Percentiles rank a stretch among this genome's conserved stretches.
Conservation (phyloP, 139 green algal genomes). For the Pseudopediastrum boryanum region DNA sequence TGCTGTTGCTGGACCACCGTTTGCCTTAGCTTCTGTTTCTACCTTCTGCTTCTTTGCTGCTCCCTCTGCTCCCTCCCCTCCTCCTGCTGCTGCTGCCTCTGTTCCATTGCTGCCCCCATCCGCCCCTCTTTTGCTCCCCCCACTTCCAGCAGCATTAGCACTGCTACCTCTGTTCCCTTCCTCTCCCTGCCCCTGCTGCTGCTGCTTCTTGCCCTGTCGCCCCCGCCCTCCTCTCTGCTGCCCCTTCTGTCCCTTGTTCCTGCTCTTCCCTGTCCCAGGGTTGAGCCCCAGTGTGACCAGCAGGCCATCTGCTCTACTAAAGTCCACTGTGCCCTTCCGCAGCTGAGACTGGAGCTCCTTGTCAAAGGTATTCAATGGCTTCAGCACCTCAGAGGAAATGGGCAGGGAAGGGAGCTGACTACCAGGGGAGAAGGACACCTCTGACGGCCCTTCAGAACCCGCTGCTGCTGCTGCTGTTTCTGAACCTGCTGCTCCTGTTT, state of each 20-base stretch:
- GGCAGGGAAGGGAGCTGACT: not conserved
- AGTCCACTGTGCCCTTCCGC: slow-evolving; percentile 71
- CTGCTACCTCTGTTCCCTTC: not conserved
- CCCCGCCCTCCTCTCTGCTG: slow-evolving; percentile 8
- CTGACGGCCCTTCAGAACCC: not conserved
- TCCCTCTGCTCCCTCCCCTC: not conserved
- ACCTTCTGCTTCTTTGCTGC: not conserved
- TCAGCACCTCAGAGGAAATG: slow-evolving; percentile 3
- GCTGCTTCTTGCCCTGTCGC: not conserved
- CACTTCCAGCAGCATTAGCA: not conserved
- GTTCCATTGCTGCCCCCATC: slow-evolving; percentile 1
- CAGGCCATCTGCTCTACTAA: slow-evolving; percentile 61
- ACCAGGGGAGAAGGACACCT: not conserved
- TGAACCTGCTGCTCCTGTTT: not conserved
- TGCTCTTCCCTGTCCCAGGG: slow-evolving; percentile 14
- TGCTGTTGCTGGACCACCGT: not conserved
- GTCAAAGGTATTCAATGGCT: slow-evolving; percentile 21
- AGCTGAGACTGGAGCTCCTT: slow-evolving; percentile 48
- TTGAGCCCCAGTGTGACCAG: slow-evolving; percentile 60
- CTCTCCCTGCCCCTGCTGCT: not conserved
- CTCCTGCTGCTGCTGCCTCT: slow-evolving; percentile 4
- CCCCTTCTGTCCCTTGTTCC: slow-evolving; percentile 8
- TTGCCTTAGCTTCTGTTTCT: not conserved
- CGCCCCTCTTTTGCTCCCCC: not conserved
- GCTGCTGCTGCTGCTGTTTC: not conserved